phyloP scores from a whole-genome alignment of 2,329 filamentous ascomycete species.

The Cercospora zeina region DNA sequence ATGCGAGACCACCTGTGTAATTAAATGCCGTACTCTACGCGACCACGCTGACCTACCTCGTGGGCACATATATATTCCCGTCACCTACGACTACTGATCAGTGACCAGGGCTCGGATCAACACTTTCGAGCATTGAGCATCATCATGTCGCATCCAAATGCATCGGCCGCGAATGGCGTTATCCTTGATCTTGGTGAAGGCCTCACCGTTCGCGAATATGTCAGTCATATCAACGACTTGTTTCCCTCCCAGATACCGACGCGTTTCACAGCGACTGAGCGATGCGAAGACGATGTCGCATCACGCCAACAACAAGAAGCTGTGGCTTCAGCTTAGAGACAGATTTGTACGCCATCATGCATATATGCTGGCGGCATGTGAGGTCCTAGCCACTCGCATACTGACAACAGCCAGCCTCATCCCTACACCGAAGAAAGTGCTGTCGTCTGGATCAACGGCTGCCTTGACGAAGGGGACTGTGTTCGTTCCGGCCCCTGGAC shows the following conservation, averaged over 20 bases:
- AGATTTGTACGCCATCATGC: conserved; percentile 34
- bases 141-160: not conserved
- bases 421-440: conserved; percentile 44
- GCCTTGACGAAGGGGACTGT: conserved; percentile 22
- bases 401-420: conserved; percentile 28
- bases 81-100: not conserved
- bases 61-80: not conserved
- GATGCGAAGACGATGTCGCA: conserved; percentile 13
- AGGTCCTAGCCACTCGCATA: not conserved
- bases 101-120: not conserved
- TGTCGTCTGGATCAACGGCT: conserved; percentile 41
- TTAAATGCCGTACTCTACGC: not conserved
- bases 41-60: not conserved
- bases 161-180: not conserved
- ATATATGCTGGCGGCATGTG: not conserved
- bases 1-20: not conserved
- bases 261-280: not conserved
- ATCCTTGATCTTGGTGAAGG: conserved; percentile 19
- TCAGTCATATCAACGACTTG: not conserved
- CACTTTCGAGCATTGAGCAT: not conserved
- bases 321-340: conserved; percentile 43
- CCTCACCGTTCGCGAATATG: conserved; percentile 23
- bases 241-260: not conserved
- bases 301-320: conserved; percentile 38
- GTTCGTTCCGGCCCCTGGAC: conserved; percentile 29